Conservation (phyloP, 768 basidiomycete genomes). For the Russula sp. region DNA sequence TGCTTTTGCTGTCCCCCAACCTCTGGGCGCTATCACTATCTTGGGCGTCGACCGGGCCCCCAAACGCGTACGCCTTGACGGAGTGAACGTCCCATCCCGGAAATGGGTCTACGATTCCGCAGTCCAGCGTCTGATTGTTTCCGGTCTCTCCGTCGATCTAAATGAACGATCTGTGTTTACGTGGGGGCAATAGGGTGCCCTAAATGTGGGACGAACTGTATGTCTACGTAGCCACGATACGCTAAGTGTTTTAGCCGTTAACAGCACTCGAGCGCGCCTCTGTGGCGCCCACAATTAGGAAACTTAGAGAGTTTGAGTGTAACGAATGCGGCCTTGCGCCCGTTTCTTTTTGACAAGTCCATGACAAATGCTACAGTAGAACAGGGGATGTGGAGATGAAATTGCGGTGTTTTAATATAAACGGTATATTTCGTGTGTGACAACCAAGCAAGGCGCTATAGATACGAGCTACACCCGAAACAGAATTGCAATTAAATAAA, state of each 20-base stretch:
- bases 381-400: too few relatives aligned
- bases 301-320: too few relatives aligned
- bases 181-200: background rate
- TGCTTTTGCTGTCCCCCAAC: slow-evolving; percentile 39
- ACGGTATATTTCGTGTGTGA: background rate
- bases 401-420: too few relatives aligned
- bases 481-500: background rate
- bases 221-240: too few relatives aligned
- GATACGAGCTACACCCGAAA: background rate
- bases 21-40: slow-evolving; percentile 46
- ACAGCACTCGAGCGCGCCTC: too few relatives aligned
- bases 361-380: too few relatives aligned
- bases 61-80: background rate
- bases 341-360: too few relatives aligned
- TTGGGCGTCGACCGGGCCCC: slow-evolving; percentile 37
- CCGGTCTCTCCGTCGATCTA: slow-evolving; percentile 8
- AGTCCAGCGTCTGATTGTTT: slow-evolving; percentile 14
- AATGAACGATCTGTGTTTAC: slow-evolving; percentile 4
- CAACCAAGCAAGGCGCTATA: background rate
- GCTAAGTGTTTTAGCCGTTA: too few relatives aligned
- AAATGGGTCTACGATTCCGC: slow-evolving; percentile 10
- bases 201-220: too few relatives aligned
- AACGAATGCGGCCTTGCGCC: too few relatives aligned
- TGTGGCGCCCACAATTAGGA: too few relatives aligned
- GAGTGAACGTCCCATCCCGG: background rate